Conservation (phyloP, 1,284 basidiomycete genomes). For the Microstroma glucosiphilum region DNA sequence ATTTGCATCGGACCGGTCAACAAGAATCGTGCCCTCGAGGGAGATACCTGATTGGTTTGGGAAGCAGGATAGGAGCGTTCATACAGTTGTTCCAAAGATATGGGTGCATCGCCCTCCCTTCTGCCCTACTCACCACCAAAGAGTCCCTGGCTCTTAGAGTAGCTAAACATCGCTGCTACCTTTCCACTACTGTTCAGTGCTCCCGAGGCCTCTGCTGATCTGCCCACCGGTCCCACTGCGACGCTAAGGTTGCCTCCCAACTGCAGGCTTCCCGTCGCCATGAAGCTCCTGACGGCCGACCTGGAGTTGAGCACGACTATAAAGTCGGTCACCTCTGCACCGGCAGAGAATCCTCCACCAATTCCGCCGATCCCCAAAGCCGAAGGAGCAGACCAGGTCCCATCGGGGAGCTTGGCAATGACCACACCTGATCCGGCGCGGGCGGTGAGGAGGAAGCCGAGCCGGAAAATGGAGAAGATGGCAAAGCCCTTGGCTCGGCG, state of each 20-base stretch:
- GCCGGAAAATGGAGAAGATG: conserved; percentile 55
- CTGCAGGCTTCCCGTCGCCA: conserved; percentile 86
- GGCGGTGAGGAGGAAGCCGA: conserved; percentile 59
- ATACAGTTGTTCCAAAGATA: not conserved
- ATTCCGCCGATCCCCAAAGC: conserved; percentile 80
- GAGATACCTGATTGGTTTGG: conserved; percentile 56
- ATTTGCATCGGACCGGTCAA: conserved; percentile 75
- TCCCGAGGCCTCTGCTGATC: conserved; percentile 87
- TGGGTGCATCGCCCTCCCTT: not conserved
- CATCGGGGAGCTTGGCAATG: conserved; percentile 76
- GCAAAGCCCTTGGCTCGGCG: conserved; percentile 73
- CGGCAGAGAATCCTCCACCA: conserved; percentile 74
- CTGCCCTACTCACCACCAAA: conserved; percentile 60
- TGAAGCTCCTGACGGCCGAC: conserved; percentile 71
- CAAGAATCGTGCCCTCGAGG: conserved; percentile 85
- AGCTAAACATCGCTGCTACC: conserved; percentile 81
- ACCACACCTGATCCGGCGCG: conserved; percentile 83
- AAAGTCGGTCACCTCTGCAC: conserved; percentile 89
- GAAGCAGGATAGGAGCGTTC: not conserved
- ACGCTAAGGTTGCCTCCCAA: conserved; percentile 61
- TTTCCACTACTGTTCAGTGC: conserved; percentile 78
- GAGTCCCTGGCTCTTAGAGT: conserved; percentile 86
- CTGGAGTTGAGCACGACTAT: conserved; percentile 81
- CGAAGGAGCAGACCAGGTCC: conserved; percentile 86
- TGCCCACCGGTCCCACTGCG: conserved; percentile 85